Evolutionary conservation across 805 yeast species (phyloP), one percentile per base, ranked within the genome.

Genomic region (Maudiozyma pseudohumilis): DNA sequence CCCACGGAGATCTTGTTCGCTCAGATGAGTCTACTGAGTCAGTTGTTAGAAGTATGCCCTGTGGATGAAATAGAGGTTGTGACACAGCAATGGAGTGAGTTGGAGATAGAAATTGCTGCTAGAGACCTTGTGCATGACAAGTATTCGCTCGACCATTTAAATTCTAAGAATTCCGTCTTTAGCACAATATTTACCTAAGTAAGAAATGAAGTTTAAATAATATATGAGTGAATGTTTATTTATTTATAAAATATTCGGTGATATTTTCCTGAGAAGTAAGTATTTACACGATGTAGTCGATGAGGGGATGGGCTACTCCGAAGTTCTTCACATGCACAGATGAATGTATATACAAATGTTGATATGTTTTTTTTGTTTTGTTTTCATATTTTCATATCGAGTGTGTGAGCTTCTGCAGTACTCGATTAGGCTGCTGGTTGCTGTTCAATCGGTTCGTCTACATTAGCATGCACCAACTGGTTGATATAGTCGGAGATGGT

Each of bases 41-140:
- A 66, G 34, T 63, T 79, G 3, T 52, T 83, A 40, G 58, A 64
- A 29, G 51, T 68, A 6, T 70, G 79, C 20, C 77, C 81, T 0
- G 59, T 64, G 2, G 77, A 72, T 29, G 76, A 80, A 44, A 65
- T 75, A 38, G 65, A 67, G 23, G 62, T 69, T 9, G 70, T 84
- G 2, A 53, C 80, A 12, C 69, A 72, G 12, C 83, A 79, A 40
- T 82, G 92, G 85, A 70, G 70, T 26, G 55, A 63, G 20, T 47
- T 76, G 11, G 74, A 73, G 41, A 38, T 59, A 32, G 68, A 64
- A 21, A 40, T 64, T 6, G 49, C 63, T n/a, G 42, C 64, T 2
- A 53, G 62, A 41, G 53, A 58, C 39, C 32, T 55, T 5, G 40
- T 50, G 18, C 28, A 46, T 22, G 58, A 55, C 21, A 43, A 44